Conservation (phyloP, 345 rosid genomes). For the Noccaea caerulescens region DNA sequence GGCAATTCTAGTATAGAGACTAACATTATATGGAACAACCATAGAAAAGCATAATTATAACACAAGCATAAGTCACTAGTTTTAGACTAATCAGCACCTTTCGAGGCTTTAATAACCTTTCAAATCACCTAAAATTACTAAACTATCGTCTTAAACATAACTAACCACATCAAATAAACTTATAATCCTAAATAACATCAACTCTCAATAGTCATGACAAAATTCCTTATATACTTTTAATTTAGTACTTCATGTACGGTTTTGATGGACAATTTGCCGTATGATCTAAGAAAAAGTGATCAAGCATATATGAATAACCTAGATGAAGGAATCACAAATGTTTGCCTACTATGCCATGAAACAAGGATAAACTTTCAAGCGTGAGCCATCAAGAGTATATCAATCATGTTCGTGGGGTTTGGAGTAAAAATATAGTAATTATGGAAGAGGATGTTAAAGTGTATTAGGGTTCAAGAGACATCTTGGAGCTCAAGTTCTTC, state of each 20-base stretch:
- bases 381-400: background rate
- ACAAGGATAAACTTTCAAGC: background rate
- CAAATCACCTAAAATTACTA: too few relatives aligned
- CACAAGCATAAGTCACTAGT: background rate
- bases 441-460: background rate
- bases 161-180: background rate
- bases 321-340: constrained; percentile 2
- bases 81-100: background rate
- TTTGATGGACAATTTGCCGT: background rate
- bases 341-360: background rate
- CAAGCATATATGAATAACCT: background rate
- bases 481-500: background rate
- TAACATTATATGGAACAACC: background rate
- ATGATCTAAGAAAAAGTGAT: background rate
- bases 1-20: background rate
- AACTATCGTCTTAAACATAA: background rate
- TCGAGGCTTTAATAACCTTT: too few relatives aligned
- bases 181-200: background rate
- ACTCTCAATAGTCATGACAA: background rate
- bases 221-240: background rate
- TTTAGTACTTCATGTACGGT: background rate
- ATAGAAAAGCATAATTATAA: background rate
- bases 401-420: background rate
- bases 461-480: too few relatives aligned
- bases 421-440: background rate